A percentile compares a stretch with the other conserved stretches of the same genome.
phyloP scores from a whole-genome alignment of 2,329 filamentous ascomycete species.

The Penicillium sp. region DNA sequence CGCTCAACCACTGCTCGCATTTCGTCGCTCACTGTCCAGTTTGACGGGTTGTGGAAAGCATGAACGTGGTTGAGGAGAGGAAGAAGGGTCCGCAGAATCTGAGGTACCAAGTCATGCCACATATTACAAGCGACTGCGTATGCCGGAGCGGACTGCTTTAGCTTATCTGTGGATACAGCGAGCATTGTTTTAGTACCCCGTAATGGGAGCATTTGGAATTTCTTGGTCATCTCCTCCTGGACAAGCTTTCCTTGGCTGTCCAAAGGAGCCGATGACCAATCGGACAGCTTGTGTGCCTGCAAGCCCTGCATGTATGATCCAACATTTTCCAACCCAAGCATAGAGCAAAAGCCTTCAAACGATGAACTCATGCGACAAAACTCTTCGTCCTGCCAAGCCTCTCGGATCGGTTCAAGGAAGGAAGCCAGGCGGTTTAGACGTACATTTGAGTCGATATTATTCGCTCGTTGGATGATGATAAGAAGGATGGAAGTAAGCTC shows the following conservation, averaged over 20 bases:
- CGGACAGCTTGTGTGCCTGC: constrained; percentile 70
- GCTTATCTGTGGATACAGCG: constrained; percentile 86
- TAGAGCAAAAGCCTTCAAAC: constrained; percentile 74
- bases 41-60: constrained; percentile 81
- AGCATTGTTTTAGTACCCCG: constrained; percentile 87
- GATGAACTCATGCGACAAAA: constrained; percentile 69
- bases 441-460: constrained; percentile 66
- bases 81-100: constrained; percentile 81
- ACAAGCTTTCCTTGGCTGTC: constrained; percentile 76
- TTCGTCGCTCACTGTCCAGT: constrained; percentile 77
- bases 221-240: constrained; percentile 74
- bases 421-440: constrained; percentile 70
- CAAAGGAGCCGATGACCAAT: constrained; percentile 78
- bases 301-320: constrained; percentile 74
- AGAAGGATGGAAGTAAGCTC: constrained; percentile 90
- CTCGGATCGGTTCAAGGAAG: constrained; percentile 79
- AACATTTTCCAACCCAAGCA: constrained; percentile 77
- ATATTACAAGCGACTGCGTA: constrained; percentile 74
- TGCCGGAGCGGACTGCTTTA: constrained; percentile 70
- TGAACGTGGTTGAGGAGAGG: constrained; percentile 87
- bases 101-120: constrained; percentile 81
- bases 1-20: constrained; percentile 75
- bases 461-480: constrained; percentile 88
- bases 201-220: constrained; percentile 74
- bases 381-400: constrained; percentile 72